Evolutionary conservation across 495 filamentous ascomycete genomes (phyloP).

Genomic region (Penicillium coffeae): DNA sequence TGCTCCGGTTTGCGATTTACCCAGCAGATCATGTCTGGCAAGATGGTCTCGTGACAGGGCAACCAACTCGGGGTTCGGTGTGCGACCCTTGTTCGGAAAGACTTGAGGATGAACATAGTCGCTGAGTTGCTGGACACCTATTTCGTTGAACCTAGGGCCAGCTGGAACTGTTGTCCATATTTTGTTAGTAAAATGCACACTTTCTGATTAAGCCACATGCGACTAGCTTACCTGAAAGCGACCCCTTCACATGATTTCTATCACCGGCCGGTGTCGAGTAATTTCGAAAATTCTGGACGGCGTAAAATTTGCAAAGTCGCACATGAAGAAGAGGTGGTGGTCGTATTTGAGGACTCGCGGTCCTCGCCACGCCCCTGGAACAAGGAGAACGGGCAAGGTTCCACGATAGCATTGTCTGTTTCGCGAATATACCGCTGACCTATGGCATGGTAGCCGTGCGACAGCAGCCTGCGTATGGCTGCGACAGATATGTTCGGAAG

Average conservation of each 20-base stretch:
- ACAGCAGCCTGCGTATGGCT: constrained; percentile 11
- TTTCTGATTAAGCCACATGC: constrained; percentile 1
- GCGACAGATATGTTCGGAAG: constrained; percentile 1
- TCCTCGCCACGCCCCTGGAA: constrained; percentile 33
- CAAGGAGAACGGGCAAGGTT: constrained; percentile 30
- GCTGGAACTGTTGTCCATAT: constrained; percentile 52
- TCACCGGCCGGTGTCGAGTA: constrained; percentile 26
- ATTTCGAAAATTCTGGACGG: constrained; percentile 10
- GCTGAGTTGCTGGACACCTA: constrained; percentile 92
- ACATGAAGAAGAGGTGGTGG: constrained; percentile 13
- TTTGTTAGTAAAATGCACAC: constrained; percentile 16
- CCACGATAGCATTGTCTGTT: constrained; percentile 25
- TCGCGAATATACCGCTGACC: neutral
- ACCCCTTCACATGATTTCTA: constrained; percentile 8
- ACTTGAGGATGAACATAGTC: constrained; percentile 76
- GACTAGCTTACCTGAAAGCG: constrained; percentile 36
- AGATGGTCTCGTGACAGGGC: constrained; percentile 79
- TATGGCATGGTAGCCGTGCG: neutral
- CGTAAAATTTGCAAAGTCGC: constrained; percentile 13
- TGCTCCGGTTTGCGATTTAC: constrained; percentile 75
- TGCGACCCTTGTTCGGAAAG: constrained; percentile 58
- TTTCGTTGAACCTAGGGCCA: constrained; percentile 74
- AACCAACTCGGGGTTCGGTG: constrained; percentile 65
- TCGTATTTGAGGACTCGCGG: constrained; percentile 25
- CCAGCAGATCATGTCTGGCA: constrained; percentile 79